These are phyloP conservation scores for Candolleomyces efflorescens DNA, from an alignment of 768 basidiomycete genomes.

Conservation along the genomic window DNA sequence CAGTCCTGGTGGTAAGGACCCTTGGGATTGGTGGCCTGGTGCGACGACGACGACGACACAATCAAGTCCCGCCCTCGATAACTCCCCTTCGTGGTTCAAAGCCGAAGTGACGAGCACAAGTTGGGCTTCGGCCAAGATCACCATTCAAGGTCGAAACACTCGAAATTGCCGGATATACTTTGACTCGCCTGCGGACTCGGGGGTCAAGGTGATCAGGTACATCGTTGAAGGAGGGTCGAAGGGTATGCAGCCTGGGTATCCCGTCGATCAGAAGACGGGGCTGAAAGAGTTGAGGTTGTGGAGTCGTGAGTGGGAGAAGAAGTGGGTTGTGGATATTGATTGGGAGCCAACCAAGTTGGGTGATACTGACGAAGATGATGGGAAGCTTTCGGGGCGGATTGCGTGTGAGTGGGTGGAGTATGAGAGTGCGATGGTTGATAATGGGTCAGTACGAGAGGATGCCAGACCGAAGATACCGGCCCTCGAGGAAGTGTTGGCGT, in stretches of 20 bases:
- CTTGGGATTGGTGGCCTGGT: conserved; percentile 1
- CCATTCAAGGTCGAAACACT: conserved; percentile 54
- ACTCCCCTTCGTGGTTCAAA: conserved; percentile 36
- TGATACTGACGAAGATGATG: conserved; percentile 12
- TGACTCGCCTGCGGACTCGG: conserved; percentile 20
- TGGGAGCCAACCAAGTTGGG: conserved; percentile 30
- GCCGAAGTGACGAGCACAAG: conserved; percentile 37
- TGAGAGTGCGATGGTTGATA: conserved; percentile 49
- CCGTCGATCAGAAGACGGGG: conserved; percentile 21
- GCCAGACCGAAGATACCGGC: conserved; percentile 53
- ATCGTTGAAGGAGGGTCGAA: conserved; percentile 31
- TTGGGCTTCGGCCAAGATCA: conserved; percentile 42
- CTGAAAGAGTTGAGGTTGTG: conserved; percentile 46
- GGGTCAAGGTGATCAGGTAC: conserved; percentile 33
- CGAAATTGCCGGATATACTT: conserved; percentile 62
- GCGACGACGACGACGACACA: background rate
- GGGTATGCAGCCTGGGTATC: conserved; percentile 40
- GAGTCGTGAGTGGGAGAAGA: conserved; percentile 55
- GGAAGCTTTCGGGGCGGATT: conserved; percentile 36
- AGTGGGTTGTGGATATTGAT: conserved; percentile 49
- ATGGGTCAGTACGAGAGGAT: conserved; percentile 21
- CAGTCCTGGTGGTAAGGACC: conserved; percentile 27
- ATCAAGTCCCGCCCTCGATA: background rate
- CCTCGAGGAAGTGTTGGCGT: conserved; percentile 58
- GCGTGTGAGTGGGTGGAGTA: conserved; percentile 71